Conservation (phyloP, 176 grass and related monocot species). For the Zizania latifolia region DNA sequence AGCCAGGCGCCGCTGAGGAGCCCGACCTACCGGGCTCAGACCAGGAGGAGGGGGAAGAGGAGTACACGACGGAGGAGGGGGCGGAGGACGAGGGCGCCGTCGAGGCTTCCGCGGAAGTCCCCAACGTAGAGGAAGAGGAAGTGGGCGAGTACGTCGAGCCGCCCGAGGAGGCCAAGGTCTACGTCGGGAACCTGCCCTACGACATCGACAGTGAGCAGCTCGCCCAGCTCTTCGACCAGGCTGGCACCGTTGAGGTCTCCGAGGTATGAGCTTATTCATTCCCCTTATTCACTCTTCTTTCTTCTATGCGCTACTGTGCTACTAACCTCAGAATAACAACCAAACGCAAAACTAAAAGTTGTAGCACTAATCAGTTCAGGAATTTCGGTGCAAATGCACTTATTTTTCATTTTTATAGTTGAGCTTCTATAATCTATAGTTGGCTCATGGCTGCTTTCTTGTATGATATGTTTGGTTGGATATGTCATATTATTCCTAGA, state of each 20-base stretch:
- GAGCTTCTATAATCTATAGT: too few species aligned
- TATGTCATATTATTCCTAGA: background rate
- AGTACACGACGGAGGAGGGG: slow-evolving; percentile 28
- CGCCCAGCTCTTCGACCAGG: slow-evolving; percentile 72
- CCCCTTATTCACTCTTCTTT: background rate
- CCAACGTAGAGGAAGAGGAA: too few species aligned
- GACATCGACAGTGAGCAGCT: slow-evolving; percentile 80
- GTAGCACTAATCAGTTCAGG: background rate
- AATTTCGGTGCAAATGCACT: background rate
- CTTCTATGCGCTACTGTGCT: background rate
- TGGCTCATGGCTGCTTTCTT: background rate
- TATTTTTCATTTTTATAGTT: too few species aligned
- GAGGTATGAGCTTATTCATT: slow-evolving; percentile 48
- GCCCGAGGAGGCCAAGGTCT: slow-evolving; percentile 74
- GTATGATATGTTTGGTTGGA: too few species aligned
- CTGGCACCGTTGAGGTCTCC: slow-evolving; percentile 68
- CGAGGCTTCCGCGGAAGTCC: background rate
- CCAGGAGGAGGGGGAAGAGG: slow-evolving; percentile 26
- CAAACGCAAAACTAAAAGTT: background rate
- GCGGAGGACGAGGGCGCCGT: background rate
- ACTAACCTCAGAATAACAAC: too few species aligned
- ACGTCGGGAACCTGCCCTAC: slow-evolving; percentile 76
- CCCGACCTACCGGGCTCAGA: background rate
- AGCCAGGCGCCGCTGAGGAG: background rate
- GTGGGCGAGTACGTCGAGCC: slow-evolving; percentile 37